Percentiles rank a stretch among this genome's conserved stretches.
Evolutionary conservation across 306 rosid species (phyloP).

Genomic region (Sophora flavescens): DNA sequence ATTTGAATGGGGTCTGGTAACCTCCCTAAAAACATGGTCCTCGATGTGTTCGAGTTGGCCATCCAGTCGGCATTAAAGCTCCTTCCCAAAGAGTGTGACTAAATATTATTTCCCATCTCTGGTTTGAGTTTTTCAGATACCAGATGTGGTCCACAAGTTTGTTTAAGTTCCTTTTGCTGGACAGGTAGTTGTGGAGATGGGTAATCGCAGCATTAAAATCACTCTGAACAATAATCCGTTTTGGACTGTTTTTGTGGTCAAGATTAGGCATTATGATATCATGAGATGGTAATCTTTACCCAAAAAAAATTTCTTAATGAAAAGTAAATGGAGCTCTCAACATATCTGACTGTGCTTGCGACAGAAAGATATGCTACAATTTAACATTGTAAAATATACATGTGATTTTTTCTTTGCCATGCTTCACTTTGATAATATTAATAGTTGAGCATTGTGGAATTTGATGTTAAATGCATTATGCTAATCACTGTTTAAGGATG

Average conservation of each 20-base stretch:
- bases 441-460: neutral
- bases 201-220: neutral
- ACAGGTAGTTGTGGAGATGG: neutral
- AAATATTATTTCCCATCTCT: neutral
- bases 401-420: neutral
- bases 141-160: neutral
- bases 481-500: constrained; percentile 12
- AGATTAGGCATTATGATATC: constrained; percentile 1
- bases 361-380: neutral
- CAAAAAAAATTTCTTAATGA: neutral
- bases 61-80: neutral
- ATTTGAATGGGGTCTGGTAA: neutral
- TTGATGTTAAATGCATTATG: neutral
- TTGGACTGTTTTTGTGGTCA: neutral
- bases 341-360: too few species aligned
- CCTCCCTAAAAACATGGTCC: neutral
- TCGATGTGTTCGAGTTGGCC: neutral
- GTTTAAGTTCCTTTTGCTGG: constrained; percentile 4
- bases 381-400: neutral
- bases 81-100: neutral
- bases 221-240: neutral
- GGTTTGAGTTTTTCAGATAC: neutral
- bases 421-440: constrained; percentile 12
- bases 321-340: neutral
- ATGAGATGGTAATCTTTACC: neutral